Percentiles rank a stretch among this genome's conserved stretches.
Conservation (phyloP, 1,284 basidiomycete species). For the Flammula alnicola region DNA sequence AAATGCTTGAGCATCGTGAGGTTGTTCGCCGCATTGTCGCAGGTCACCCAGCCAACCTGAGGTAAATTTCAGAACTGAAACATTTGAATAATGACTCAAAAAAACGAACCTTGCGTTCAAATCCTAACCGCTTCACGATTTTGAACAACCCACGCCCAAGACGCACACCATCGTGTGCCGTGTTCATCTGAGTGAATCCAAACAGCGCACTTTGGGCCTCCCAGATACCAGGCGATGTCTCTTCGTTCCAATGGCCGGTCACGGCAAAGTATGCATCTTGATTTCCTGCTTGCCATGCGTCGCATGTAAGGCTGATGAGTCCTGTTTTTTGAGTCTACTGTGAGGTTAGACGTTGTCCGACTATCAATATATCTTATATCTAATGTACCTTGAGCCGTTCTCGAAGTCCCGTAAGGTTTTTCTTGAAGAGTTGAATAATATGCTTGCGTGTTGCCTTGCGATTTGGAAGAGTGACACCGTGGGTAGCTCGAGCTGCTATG, state of each 20-base stretch:
- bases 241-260: constrained; percentile 42
- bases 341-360: too few species aligned
- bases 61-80: background rate
- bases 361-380: too few species aligned
- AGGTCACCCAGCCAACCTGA: constrained; percentile 10
- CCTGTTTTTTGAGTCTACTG: constrained; percentile 16
- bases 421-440: constrained; percentile 41
- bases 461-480: constrained; percentile 31
- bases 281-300: constrained; percentile 44
- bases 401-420: constrained; percentile 31
- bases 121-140: constrained; percentile 4
- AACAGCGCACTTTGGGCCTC: constrained; percentile 32
- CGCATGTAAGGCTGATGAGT: constrained; percentile 35
- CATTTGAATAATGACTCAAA: too few species aligned
- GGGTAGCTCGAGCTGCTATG: constrained; percentile 31
- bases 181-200: constrained; percentile 39
- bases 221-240: constrained; percentile 28
- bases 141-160: constrained; percentile 30
- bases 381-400: constrained; percentile 33
- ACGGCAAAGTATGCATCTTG: constrained; percentile 39
- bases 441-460: constrained; percentile 28
- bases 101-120: background rate
- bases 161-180: constrained; percentile 26
- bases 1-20: constrained; percentile 9
- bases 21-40: constrained; percentile 13